Base-by-base conservation (phyloP, 2,329 filamentous ascomycete genomes). In the Neonectria ditissima region DNA sequence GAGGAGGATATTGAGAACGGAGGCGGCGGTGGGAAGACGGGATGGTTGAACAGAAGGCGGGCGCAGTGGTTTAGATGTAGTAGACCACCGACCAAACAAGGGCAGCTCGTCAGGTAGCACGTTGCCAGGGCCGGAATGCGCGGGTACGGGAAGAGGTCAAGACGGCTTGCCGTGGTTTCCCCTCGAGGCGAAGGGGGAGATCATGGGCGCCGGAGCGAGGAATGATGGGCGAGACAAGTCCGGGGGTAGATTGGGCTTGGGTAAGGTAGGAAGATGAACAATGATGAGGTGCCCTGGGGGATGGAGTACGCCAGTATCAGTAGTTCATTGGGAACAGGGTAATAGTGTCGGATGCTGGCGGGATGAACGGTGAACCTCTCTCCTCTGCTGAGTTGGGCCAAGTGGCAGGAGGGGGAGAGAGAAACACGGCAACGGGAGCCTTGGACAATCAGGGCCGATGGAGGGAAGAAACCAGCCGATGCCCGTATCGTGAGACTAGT, bases 141-240 rank as follows among this genome's bases (percentile, higher is more conserved):
- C 65, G 62, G 69, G 59, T 60, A 50, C 57, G 51, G 56, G 22
- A 61, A 57, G 48, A 61, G 55, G 48, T 63, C 54, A 68, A 61
- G 61, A 67, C 55, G 59, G 50, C 59, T 63, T 59, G 67, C 58
- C 52, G 53, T 54, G 58, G 64, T 63, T 63, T 68, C 63, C 71
- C 70, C 69, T 73, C 66, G 65, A 67, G 43, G 48, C 61, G 59
- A 66, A 77, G 75, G 77, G 75, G 75, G 74, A 76, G 68, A 72
- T 73, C 65, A 65, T 64, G 51, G 63, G 66, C 57, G 62, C 63
- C 59, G 70, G 74, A 61, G 60, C 58, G 68, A 73, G 75, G 77
- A 79, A 78, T 79, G 77, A 74, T 63, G 75, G 66, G 72, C 76
- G 72, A 79, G 77, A 79, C 77, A 79, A 67, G 65, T 34, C 50